A percentile compares a stretch with the other conserved stretches of the same genome.
Conservation (phyloP, 192 early-diverging fungal genomes). For the Coemansia sp. region DNA sequence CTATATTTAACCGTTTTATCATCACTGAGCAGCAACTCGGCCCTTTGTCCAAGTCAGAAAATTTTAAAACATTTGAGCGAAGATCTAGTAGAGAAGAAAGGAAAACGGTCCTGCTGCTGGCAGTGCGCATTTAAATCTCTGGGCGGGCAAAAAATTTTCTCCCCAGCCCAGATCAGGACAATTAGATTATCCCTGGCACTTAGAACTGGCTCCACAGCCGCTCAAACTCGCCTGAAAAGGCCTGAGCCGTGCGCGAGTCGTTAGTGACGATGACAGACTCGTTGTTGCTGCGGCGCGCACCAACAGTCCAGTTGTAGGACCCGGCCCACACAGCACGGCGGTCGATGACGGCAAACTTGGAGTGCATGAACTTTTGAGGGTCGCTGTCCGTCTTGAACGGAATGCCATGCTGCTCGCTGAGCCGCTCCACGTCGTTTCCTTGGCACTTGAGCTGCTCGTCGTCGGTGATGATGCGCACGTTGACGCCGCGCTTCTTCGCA, state of each 20-base stretch:
- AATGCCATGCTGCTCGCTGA: conserved; percentile 52
- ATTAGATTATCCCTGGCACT: neutral
- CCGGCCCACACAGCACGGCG: conserved; percentile 62
- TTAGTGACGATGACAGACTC: conserved; percentile 73
- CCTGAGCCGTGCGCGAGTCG: conserved; percentile 59
- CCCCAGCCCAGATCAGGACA: neutral
- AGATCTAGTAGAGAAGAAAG: neutral
- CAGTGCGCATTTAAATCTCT: neutral
- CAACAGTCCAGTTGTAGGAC: conserved; percentile 57
- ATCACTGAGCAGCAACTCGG: conserved; percentile 24
- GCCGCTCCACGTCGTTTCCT: conserved; percentile 61
- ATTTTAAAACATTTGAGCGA: conserved; percentile 14
- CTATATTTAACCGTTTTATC: conserved; percentile 21
- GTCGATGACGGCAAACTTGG: conserved; percentile 73
- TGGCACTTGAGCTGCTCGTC: conserved; percentile 63
- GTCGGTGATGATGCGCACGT: conserved; percentile 75
- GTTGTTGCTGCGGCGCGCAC: conserved; percentile 68
- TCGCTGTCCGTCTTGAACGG: conserved; percentile 59
- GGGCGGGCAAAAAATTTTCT: conserved; percentile 13
- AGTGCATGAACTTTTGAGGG: conserved; percentile 63
- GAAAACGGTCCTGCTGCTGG: too few relatives aligned
- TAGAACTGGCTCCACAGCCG: conserved; percentile 64
- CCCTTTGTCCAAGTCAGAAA: conserved; percentile 11
- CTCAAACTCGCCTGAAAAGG: conserved; percentile 65
- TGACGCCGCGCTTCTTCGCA: conserved; percentile 58